Conservation (phyloP, 352 stramenopile species). For the Globisporangium okanoganense region DNA sequence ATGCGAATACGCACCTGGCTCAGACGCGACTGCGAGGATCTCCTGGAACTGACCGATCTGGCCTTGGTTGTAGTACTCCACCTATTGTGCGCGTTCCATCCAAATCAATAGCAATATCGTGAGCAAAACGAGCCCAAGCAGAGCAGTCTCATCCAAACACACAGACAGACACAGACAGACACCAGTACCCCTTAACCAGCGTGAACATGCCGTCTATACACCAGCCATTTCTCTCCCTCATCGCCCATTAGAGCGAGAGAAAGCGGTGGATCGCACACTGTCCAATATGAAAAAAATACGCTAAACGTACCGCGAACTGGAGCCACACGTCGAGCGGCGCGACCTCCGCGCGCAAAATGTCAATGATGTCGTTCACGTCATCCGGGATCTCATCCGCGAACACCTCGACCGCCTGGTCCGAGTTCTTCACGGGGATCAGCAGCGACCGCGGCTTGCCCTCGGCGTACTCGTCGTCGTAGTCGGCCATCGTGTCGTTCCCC, state of each 20-base stretch:
- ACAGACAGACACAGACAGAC: background rate
- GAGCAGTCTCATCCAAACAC: background rate
- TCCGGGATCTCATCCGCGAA: slow-evolving; percentile 88
- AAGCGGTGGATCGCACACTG: background rate
- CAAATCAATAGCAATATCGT: background rate
- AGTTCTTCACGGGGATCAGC: slow-evolving; percentile 90
- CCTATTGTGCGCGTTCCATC: slow-evolving; percentile 25
- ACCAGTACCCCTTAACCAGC: background rate
- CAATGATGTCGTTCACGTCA: slow-evolving; percentile 91
- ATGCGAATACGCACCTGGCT: slow-evolving; percentile 34
- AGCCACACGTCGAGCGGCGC: slow-evolving; percentile 90
- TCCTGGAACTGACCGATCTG: slow-evolving; percentile 79
- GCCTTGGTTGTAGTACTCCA: slow-evolving; percentile 89
- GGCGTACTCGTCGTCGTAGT: slow-evolving; percentile 14
- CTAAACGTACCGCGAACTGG: slow-evolving; percentile 74
- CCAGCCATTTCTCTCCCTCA: background rate
- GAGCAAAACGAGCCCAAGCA: background rate
- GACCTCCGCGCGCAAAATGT: slow-evolving; percentile 88
- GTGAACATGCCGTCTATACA: background rate
- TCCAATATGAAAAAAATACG: background rate
- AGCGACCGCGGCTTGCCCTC: slow-evolving; percentile 59
- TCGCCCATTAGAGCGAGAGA: background rate
- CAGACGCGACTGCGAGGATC: slow-evolving; percentile 76
- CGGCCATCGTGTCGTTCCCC: slow-evolving; percentile 29
- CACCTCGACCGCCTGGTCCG: slow-evolving; percentile 86